Percentiles rank a stretch among this genome's conserved stretches.
phyloP scores from a whole-genome alignment of 768 basidiomycete genomes.

The Suillus placidus region DNA sequence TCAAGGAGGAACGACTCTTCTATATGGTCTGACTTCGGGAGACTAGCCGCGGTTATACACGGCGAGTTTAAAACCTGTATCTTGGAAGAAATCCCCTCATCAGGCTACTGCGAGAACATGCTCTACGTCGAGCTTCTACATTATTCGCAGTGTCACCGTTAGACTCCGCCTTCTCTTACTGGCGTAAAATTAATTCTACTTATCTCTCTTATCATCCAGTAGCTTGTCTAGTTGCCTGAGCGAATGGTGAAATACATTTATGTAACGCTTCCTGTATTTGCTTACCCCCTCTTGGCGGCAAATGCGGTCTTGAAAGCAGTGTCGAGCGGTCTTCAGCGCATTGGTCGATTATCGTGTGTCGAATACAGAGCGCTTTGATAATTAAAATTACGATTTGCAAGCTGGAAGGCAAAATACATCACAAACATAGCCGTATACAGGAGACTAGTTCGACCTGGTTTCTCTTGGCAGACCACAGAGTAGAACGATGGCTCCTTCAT shows the following conservation, averaged over 20 bases:
- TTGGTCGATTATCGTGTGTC: background rate
- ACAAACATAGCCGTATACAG: background rate
- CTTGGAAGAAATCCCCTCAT: background rate
- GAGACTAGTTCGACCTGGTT: background rate
- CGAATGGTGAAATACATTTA: background rate
- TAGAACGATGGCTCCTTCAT: background rate
- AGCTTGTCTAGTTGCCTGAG: background rate
- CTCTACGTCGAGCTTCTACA: background rate
- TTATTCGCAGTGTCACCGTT: background rate
- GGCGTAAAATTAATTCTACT: background rate
- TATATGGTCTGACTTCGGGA: background rate
- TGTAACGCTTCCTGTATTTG: background rate
- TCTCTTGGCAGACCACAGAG: background rate
- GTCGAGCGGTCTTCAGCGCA: background rate
- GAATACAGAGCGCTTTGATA: background rate
- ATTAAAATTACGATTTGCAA: no score
- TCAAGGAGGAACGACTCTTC: background rate
- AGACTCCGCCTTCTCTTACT: background rate
- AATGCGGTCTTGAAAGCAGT: background rate
- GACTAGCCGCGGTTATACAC: background rate
- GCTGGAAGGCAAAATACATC: background rate
- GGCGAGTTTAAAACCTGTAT: background rate
- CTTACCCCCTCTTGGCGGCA: background rate
- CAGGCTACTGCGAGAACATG: background rate
- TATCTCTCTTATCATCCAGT: constrained; percentile 6